Evolutionary conservation across 306 rosid genomes (phyloP).

Genomic region (Erythrophleum fordii): DNA sequence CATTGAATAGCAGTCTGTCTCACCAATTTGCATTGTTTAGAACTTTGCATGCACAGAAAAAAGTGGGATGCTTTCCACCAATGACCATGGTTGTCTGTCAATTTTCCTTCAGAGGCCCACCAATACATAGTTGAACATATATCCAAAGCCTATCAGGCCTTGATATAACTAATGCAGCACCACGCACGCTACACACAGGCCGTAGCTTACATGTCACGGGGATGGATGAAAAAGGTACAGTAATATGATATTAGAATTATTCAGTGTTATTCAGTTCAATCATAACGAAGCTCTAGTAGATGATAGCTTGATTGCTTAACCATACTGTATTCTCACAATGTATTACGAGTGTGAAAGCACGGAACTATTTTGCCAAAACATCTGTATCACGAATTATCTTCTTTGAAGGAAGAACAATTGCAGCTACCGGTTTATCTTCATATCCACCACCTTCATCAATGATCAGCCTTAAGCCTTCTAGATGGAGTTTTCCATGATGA

Average conservation of each 20-base stretch:
- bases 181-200: not conserved
- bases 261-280: not conserved
- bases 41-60: not conserved
- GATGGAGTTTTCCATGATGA: conserved; percentile 83
- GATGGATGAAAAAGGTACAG: not conserved
- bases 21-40: not conserved
- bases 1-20: not conserved
- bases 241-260: not conserved
- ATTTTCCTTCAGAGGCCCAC: not conserved
- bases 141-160: not conserved
- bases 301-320: conserved; percentile 16
- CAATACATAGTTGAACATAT: not conserved
- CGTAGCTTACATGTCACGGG: not conserved
- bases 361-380: conserved; percentile 49
- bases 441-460: conserved; percentile 86
- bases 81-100: not conserved
- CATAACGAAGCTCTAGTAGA: not conserved
- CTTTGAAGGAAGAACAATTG: conserved; percentile 79
- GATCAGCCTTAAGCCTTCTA: conserved; percentile 74
- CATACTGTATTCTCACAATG: not conserved
- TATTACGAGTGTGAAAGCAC: not conserved
- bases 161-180: not conserved
- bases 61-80: not conserved
- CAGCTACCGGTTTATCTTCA: conserved; percentile 68
- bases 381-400: conserved; percentile 74